Evolutionary conservation across 306 rosid genomes (phyloP).

Genomic region (Cicer pinnatifidum): DNA sequence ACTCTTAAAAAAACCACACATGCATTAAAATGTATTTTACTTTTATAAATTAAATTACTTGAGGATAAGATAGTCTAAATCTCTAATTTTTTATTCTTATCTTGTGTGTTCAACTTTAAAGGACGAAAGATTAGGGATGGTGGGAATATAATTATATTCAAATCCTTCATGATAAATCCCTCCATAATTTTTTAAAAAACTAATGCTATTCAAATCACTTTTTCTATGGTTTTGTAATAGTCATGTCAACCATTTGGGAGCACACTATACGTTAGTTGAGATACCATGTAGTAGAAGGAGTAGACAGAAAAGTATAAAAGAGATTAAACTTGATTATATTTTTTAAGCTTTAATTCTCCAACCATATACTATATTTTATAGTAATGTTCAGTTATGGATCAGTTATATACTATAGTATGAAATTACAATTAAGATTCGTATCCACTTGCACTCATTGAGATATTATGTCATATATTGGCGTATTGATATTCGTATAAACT

Average conservation of each 20-base stretch:
- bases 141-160: no score
- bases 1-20: no score
- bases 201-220: background rate
- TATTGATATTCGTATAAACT: constrained; percentile 1
- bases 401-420: background rate
- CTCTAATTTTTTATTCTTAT: no score
- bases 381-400: background rate
- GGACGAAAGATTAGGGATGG: no score
- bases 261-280: constrained; percentile 28
- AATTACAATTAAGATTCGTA: background rate
- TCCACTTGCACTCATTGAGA: constrained; percentile 15
- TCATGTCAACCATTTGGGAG: constrained; percentile 37
- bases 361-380: background rate
- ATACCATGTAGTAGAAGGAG: constrained; percentile 43
- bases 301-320: constrained; percentile 39
- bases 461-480: background rate
- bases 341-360: constrained; percentile 26
- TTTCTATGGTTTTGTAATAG: constrained; percentile 9
- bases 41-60: no score
- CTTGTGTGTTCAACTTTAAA: no score
- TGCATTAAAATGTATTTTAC: no score
- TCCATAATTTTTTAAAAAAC: background rate
- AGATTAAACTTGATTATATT: background rate
- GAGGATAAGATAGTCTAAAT: no score
- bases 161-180: no score